Evolutionary conservation across 345 rosid genomes (phyloP).

Genomic region (Ricinus communis): DNA sequence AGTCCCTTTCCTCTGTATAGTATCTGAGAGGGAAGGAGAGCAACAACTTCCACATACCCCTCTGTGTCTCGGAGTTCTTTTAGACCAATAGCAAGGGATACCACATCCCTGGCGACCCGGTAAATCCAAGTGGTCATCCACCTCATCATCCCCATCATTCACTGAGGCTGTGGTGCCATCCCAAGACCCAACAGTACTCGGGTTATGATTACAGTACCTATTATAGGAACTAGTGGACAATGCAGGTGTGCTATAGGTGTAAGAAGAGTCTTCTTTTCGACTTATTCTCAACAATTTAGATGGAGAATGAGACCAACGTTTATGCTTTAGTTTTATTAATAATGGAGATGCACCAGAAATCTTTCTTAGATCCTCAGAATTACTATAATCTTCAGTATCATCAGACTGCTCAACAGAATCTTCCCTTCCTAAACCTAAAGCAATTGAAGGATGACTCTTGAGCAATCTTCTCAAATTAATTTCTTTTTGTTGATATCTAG

Average conservation of each 20-base stretch:
- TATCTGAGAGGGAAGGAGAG: constrained; percentile 92
- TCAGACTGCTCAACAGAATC: constrained; percentile 60
- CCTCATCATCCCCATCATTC: constrained; percentile 70
- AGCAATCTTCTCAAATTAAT: constrained; percentile 37
- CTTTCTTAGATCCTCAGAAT: constrained; percentile 59
- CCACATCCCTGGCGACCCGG: constrained; percentile 92
- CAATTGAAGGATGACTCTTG: constrained; percentile 38
- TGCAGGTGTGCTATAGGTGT: constrained; percentile 81
- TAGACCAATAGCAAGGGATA: constrained; percentile 93
- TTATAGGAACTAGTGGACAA: constrained; percentile 80
- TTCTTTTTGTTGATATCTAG: constrained; percentile 51
- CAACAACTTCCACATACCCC: constrained; percentile 69
- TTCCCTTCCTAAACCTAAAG: constrained; percentile 46
- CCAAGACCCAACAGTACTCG: constrained; percentile 83
- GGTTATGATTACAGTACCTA: constrained; percentile 52
- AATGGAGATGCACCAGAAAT: constrained; percentile 60
- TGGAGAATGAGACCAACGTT: constrained; percentile 61
- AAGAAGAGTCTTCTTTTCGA: constrained; percentile 71
- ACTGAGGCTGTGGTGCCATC: constrained; percentile 83
- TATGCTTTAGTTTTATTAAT: constrained; percentile 58
- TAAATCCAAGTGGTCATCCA: constrained; percentile 74
- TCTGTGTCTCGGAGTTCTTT: constrained; percentile 71
- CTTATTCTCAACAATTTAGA: constrained; percentile 50
- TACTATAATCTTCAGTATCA: constrained; percentile 60
- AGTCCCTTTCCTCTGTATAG: constrained; percentile 80